These are phyloP conservation scores for Daphne laureola DNA, from an alignment of 441 rosid species.

Conservation along the genomic window DNA sequence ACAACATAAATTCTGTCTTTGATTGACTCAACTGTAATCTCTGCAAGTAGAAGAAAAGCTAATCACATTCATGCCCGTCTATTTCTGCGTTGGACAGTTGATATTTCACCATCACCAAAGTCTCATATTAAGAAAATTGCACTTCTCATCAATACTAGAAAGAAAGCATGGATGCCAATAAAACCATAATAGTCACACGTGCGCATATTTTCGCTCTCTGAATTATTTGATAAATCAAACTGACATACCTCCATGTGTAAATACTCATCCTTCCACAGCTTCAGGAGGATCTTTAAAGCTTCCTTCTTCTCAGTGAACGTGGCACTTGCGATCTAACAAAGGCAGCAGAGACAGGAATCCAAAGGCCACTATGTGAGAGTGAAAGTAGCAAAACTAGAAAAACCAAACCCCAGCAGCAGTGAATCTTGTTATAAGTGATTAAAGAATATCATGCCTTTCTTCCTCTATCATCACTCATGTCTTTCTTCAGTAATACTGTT, in stretches of 20 bases:
- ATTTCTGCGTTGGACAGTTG: neutral
- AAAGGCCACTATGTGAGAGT: no score
- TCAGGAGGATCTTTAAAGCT: slow-evolving; percentile 42
- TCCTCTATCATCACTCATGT: no score
- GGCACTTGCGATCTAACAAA: slow-evolving; percentile 52
- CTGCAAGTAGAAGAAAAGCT: slow-evolving; percentile 28
- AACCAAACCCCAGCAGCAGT: no score
- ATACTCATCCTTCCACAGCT: slow-evolving; percentile 74
- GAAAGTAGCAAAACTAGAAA: neutral
- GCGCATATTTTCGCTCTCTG: no score
- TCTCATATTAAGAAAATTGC: no score
- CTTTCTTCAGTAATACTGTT: no score
- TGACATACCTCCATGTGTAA: slow-evolving; percentile 70
- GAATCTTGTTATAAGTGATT: no score
- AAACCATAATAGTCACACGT: no score
- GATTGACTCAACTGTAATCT: slow-evolving; percentile 41
- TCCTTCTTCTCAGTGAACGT: slow-evolving; percentile 64
- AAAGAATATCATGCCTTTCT: no score
- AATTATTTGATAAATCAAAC: neutral
- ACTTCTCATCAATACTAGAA: no score
- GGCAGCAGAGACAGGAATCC: no score
- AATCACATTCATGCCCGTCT: neutral
- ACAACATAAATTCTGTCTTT: slow-evolving; percentile 43
- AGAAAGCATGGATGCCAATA: no score
- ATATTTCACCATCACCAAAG: neutral